Conservation (phyloP, 129 eudicot species). For the Smallanthus sonchifolius region DNA sequence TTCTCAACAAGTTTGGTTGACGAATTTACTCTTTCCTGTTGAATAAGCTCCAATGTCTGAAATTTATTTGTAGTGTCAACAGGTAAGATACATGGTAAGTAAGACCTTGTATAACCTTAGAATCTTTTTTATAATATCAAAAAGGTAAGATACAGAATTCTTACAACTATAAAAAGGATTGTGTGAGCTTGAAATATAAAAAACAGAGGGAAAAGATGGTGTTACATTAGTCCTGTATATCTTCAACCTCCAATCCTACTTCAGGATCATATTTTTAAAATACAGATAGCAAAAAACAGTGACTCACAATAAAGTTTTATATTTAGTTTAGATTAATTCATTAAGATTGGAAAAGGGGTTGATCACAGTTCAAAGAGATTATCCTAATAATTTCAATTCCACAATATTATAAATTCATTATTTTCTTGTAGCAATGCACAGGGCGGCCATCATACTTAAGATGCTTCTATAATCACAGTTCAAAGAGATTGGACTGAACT, state of each 20-base stretch:
- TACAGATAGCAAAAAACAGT: background rate
- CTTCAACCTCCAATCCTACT: background rate
- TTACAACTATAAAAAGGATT: background rate
- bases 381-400: background rate
- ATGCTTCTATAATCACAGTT: constrained; percentile 4
- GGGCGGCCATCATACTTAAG: background rate
- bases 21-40: constrained; percentile 59
- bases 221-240: background rate
- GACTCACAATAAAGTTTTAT: background rate
- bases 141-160: background rate
- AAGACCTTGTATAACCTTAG: background rate
- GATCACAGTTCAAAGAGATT: background rate
- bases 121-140: background rate
- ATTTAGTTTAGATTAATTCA: background rate
- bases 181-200: background rate
- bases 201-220: background rate
- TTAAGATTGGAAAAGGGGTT: background rate
- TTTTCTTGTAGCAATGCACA: background rate
- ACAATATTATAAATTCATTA: background rate
- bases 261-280: background rate
- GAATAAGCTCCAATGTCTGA: constrained; percentile 80
- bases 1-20: constrained; percentile 57
- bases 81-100: background rate
- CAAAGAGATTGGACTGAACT: background rate
- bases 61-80: constrained; percentile 16